Percentiles rank a stretch among this genome's conserved stretches.
Evolutionary conservation across 108 stramenopile genomes (phyloP).

Genomic region (Discostella pseudostelligera): DNA sequence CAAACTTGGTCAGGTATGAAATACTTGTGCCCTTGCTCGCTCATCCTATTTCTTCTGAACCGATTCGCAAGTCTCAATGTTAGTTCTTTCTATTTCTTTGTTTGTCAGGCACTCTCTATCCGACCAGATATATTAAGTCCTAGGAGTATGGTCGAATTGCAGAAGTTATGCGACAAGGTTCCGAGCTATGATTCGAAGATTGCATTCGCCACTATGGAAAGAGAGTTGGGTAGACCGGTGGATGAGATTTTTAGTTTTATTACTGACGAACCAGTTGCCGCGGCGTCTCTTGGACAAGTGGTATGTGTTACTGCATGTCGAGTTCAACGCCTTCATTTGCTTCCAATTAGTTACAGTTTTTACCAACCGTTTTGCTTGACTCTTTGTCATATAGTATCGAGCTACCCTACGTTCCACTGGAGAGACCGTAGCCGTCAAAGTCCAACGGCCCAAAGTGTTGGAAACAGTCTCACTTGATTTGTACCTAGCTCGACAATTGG

Average conservation of each 20-base stretch:
- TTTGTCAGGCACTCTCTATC: slow-evolving; percentile 85
- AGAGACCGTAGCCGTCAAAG: slow-evolving; percentile 90
- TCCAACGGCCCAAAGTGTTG: slow-evolving; percentile 82
- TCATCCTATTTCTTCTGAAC: neutral
- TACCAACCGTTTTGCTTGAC: neutral
- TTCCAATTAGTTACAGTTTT: neutral
- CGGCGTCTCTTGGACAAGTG: slow-evolving; percentile 91
- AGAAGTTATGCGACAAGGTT: slow-evolving; percentile 95
- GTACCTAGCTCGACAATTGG: slow-evolving; percentile 84
- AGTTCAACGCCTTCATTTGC: neutral
- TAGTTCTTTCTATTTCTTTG: neutral
- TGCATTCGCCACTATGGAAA: slow-evolving; percentile 88
- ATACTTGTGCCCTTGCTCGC: neutral
- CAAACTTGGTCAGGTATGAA: slow-evolving; percentile 62
- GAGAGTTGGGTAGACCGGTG: slow-evolving; percentile 80
- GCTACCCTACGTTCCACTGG: slow-evolving; percentile 72
- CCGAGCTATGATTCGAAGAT: slow-evolving; percentile 81
- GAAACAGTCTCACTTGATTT: slow-evolving; percentile 93
- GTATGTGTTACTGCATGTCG: neutral
- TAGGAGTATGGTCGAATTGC: slow-evolving; percentile 92
- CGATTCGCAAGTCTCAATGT: slow-evolving; percentile 1
- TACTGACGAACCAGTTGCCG: slow-evolving; percentile 93
- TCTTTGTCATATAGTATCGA: slow-evolving; percentile 42
- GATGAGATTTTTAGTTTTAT: slow-evolving; percentile 85
- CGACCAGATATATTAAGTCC: slow-evolving; percentile 91